Base-by-base conservation (phyloP, 345 rosid genomes). In the Citrus inodora region DNA sequence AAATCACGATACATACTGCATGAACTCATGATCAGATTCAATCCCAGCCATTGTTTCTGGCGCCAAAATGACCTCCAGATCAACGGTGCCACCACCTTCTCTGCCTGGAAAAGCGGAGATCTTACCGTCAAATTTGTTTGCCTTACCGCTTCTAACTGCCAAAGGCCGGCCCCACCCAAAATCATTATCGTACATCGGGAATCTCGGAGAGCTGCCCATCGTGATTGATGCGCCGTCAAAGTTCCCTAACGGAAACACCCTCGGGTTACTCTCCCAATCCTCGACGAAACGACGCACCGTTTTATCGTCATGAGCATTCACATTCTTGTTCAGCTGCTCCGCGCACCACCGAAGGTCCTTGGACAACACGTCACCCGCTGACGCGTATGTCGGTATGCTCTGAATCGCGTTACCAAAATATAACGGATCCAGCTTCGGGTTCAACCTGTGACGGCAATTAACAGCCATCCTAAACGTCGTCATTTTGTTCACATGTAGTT, bases 391-490 rank as follows among this genome's bases (percentile, higher is more conserved):
- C 2, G 99, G 97, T 22, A 85, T 81, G 87, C 99, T 95, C 83
- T 95, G 99, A 38, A 95, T 95, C 30, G 97, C 97, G 89, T 95
- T 95, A 63, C 99, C 99, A 79, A 95, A 95, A 62, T 95, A 95
- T 0, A 87, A 71, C 11, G 94, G 83, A 30, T 93, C 89, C 42
- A 95, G 62, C 62, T 87, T 89, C 32, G 98, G 99, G 78, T 55
- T 90, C 75, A 93, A 37, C 7, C 99, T 84, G 80, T 84, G 93
- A 27, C 98, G 94, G 73, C 92, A 87, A 72, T 95, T 95, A 53
- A 95, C 96, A 0, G 99, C 99, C 99, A 95, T 92, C 4, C 98
- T 82, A 69, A 95, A 95, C 83, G 99, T 91, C 19, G 98, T 90
- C 85, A 75, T 85, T 76, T 92, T 88, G 0, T 83, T 7, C 8